Base-by-base conservation (phyloP, 345 rosid genomes). In the Clausena lansium region DNA sequence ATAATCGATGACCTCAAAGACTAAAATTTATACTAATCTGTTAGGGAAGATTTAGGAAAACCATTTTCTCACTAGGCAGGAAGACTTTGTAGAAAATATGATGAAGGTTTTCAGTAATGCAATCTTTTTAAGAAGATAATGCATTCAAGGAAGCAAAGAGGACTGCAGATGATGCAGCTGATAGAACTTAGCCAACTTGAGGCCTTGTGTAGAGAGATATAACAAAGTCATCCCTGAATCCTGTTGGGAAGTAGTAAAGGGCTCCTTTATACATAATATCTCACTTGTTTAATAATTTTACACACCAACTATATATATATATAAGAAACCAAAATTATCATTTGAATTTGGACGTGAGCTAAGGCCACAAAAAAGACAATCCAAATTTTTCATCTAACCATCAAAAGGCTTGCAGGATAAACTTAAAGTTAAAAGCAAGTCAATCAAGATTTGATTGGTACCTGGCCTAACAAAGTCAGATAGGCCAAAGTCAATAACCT, bases 401-500 rank as follows among this genome's bases (percentile, higher is more conserved):
- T 39, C 70, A 66, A 65, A 66, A n/a, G 5, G 30, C 19, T 11
- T 24, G 52, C 14, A 39, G 71, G 27, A 67, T n/a, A 62, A 66
- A 36, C 35, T n/a, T 30, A 25, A 39, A 28, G 65, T 25, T 74
- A 4, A 62, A 38, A 67, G 61, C 59, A n/a, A 28, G 22, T 7
- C 73, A 70, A 33, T 74, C 41, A 28, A n/a, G 52, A 70, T 77
- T 67, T 50, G 59, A 67, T 71, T 68, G 32, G 76, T 90, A 93
- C 98, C 98, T 80, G 95, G 91, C 84, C 85, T 84, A 59, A 82
- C 83, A 83, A 84, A 95, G 82, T 95, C 97, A 78, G 98, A 93
- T 61, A 93, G 89, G 65, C 99, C 99, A 82, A 97, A 97, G 81
- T 97, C 99, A 72, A 94, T 97, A 66, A 93, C 89, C 89, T 93